These are phyloP conservation scores for Paracorniculantispora psalliotae DNA, from an alignment of 2,329 filamentous ascomycete genomes.

Conservation along the genomic window DNA sequence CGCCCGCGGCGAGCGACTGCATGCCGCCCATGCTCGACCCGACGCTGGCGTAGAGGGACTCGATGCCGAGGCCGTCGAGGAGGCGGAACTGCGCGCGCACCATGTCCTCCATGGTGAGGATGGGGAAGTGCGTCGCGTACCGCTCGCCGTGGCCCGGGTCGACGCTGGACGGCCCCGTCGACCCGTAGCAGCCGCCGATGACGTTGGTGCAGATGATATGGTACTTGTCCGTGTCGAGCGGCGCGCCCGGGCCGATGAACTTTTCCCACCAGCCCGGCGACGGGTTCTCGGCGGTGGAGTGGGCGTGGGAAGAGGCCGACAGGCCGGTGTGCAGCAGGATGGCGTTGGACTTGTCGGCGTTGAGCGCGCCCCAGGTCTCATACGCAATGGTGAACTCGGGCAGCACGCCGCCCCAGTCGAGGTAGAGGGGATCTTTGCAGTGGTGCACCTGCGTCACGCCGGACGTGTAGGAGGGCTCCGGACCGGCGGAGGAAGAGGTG, in stretches of 20 bases:
- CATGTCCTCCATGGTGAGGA: constrained; percentile 96
- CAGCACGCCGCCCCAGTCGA: constrained; percentile 94
- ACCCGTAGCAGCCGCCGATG: constrained; percentile 91
- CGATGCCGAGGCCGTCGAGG: constrained; percentile 71
- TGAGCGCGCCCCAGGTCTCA: constrained; percentile 84
- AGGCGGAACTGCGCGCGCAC: constrained; percentile 90
- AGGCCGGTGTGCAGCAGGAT: constrained; percentile 91
- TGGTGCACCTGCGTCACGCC: constrained; percentile 77
- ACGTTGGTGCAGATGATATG: constrained; percentile 96
- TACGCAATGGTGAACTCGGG: constrained; percentile 87
- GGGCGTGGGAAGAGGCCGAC: constrained; percentile 94
- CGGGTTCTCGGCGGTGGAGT: constrained; percentile 80
- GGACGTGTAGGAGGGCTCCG: constrained; percentile 90
- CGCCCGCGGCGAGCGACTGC: constrained; percentile 86
- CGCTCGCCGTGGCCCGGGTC: constrained; percentile 83
- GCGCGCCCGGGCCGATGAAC: constrained; percentile 84
- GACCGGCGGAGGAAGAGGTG: constrained; percentile 44
- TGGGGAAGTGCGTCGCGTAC: constrained; percentile 93
- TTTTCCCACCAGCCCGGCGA: constrained; percentile 98
- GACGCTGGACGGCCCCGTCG: constrained; percentile 81
- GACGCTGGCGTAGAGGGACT: constrained; percentile 82
- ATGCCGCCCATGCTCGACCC: constrained; percentile 98
- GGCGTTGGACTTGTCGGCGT: constrained; percentile 76
- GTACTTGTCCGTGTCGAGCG: constrained; percentile 86
- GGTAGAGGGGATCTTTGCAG: constrained; percentile 66